Conservation (phyloP, 2,329 filamentous ascomycete genomes). For the Diaporthe ilicicola region DNA sequence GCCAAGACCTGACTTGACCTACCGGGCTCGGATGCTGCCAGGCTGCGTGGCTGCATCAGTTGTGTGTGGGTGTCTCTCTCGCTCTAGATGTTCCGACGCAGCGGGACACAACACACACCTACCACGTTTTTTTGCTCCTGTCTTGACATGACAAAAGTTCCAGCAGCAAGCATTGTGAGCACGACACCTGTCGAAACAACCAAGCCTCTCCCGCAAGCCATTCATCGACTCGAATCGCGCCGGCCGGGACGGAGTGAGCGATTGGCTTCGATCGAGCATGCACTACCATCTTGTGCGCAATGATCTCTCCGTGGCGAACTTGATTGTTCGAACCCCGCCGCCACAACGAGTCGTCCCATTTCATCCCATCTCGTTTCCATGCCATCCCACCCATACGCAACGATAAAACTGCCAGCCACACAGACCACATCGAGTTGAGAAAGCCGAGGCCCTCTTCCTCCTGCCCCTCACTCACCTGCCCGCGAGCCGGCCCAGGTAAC, state of each 20-base stretch:
- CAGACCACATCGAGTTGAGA: neutral
- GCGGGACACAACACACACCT: neutral
- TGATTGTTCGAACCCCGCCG: conserved; percentile 1
- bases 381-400: neutral
- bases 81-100: neutral
- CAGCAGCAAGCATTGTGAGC: neutral
- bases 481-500: neutral
- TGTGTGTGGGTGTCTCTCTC: neutral
- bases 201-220: neutral
- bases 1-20: too few species aligned
- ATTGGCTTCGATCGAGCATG: neutral
- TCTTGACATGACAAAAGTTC: neutral
- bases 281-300: neutral
- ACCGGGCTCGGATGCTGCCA: neutral
- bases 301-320: conserved; percentile 11
- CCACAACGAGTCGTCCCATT: conserved; percentile 7
- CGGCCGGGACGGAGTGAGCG: neutral
- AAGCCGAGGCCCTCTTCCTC: neutral
- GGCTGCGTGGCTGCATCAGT: too few species aligned
- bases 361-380: neutral
- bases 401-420: neutral
- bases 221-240: neutral
- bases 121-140: neutral
- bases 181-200: neutral
- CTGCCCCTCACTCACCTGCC: neutral